A percentile compares a stretch with the other conserved stretches of the same genome.
Evolutionary conservation across 1,139 yeast species (phyloP).

Genomic region (Candida smagusa): DNA sequence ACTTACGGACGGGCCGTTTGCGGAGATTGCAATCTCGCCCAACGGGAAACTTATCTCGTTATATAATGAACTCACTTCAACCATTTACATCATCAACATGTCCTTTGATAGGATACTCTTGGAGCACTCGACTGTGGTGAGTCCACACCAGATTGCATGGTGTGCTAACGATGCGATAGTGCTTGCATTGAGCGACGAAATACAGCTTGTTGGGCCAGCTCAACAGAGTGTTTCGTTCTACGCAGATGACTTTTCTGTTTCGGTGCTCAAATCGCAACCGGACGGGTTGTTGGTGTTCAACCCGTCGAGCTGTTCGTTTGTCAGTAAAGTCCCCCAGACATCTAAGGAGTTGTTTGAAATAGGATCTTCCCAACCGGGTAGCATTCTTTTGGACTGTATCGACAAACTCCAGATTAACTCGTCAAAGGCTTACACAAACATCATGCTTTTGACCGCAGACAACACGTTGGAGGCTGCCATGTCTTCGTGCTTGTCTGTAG

Average conservation of each 20-base stretch:
- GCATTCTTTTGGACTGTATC: slow-evolving; percentile 78
- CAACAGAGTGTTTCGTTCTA: slow-evolving; percentile 53
- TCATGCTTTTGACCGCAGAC: slow-evolving; percentile 54
- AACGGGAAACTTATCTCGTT: slow-evolving; percentile 61
- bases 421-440: slow-evolving; percentile 81
- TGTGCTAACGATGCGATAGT: slow-evolving; percentile 84
- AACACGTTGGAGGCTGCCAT: slow-evolving; percentile 59
- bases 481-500: slow-evolving; percentile 67
- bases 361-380: slow-evolving; percentile 82
- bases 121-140: slow-evolving; percentile 42
- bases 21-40: slow-evolving; percentile 52
- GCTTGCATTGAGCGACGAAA: slow-evolving; percentile 56
- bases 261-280: slow-evolving; percentile 46
- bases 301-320: slow-evolving; percentile 53
- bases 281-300: slow-evolving; percentile 77
- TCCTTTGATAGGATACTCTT: slow-evolving; percentile 51
- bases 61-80: slow-evolving; percentile 40
- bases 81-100: slow-evolving; percentile 52
- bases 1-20: slow-evolving; percentile 59
- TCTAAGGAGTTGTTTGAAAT: slow-evolving; percentile 67
- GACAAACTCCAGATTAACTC: slow-evolving; percentile 68
- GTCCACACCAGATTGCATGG: slow-evolving; percentile 61
- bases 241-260: slow-evolving; percentile 29
- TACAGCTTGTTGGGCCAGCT: slow-evolving; percentile 70
- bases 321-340: slow-evolving; percentile 59